Conservation (phyloP, 768 basidiomycete species). For the Pisolithus sp. region DNA sequence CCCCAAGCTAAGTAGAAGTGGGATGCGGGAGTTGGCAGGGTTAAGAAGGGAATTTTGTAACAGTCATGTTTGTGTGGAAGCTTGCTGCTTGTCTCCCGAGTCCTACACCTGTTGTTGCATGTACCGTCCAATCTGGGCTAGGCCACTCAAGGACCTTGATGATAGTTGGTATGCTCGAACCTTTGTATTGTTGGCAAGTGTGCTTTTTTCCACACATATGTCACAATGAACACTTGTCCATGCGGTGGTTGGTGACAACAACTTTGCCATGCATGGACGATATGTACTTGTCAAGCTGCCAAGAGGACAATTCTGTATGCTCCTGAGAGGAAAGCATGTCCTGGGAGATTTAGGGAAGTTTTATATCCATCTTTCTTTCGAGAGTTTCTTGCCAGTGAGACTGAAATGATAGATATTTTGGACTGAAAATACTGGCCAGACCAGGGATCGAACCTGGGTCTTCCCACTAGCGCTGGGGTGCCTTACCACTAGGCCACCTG, state of each 20-base stretch:
- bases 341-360: slow-evolving; percentile 30
- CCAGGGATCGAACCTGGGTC: too few relatives aligned
- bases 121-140: slow-evolving; percentile 27
- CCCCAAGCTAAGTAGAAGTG: too few relatives aligned
- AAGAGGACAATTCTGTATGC: slow-evolving; percentile 25
- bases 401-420: slow-evolving; percentile 21
- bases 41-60: too few relatives aligned
- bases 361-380: neutral
- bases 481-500: too few relatives aligned
- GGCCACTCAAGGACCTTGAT: slow-evolving; percentile 17
- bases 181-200: neutral
- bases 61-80: slow-evolving; percentile 29
- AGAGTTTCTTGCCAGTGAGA: neutral
- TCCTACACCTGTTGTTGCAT: slow-evolving; percentile 17
- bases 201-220: slow-evolving; percentile 18
- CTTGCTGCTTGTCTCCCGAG: slow-evolving; percentile 23
- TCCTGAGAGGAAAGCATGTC: slow-evolving; percentile 22
- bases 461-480: too few relatives aligned
- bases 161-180: slow-evolving; percentile 1
- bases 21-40: too few relatives aligned
- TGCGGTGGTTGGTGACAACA: slow-evolving; percentile 24
- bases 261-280: slow-evolving; percentile 22
- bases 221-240: slow-evolving; percentile 27
- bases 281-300: slow-evolving; percentile 23
- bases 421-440: too few relatives aligned